A percentile compares a stretch with the other conserved stretches of the same genome.
These are phyloP conservation scores for Xerocomellus dryophilus DNA, from an alignment of 768 basidiomycete species.

Conservation along the genomic window DNA sequence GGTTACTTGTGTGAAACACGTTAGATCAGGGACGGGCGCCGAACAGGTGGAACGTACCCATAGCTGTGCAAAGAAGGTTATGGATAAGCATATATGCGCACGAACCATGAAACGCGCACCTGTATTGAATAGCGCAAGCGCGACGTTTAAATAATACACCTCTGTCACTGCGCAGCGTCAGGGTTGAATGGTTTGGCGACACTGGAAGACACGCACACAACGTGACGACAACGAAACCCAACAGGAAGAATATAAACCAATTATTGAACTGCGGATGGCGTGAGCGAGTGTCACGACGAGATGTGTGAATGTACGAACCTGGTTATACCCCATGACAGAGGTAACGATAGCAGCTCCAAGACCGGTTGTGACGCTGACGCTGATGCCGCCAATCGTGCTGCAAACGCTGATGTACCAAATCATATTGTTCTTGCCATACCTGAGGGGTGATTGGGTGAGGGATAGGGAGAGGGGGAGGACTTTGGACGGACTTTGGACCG, in stretches of 20 bases:
- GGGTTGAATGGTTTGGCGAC: not conserved
- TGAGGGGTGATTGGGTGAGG: conserved; percentile 19
- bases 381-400: conserved; percentile 94
- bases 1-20: conserved; percentile 51
- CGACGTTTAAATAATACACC: conserved; percentile 94
- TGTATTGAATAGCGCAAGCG: conserved; percentile 92
- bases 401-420: conserved; percentile 94
- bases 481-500: conserved; percentile 60
- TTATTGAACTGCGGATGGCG: conserved; percentile 66
- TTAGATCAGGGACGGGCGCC: conserved; percentile 8
- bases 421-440: conserved; percentile 91
- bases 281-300: not conserved
- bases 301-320: conserved; percentile 43
- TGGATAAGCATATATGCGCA: conserved; percentile 1
- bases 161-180: conserved; percentile 60
- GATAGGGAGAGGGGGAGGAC: not conserved
- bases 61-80: conserved; percentile 40
- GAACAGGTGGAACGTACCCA: conserved; percentile 48
- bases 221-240: conserved; percentile 80
- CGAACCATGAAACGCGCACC: conserved; percentile 42
- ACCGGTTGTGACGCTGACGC: conserved; percentile 92
- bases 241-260: conserved; percentile 89
- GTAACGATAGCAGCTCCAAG: conserved; percentile 89
- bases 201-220: conserved; percentile 50
- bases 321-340: conserved; percentile 70